Conservation (phyloP, 441 rosid species). For the Euphorbia celastroides region DNA sequence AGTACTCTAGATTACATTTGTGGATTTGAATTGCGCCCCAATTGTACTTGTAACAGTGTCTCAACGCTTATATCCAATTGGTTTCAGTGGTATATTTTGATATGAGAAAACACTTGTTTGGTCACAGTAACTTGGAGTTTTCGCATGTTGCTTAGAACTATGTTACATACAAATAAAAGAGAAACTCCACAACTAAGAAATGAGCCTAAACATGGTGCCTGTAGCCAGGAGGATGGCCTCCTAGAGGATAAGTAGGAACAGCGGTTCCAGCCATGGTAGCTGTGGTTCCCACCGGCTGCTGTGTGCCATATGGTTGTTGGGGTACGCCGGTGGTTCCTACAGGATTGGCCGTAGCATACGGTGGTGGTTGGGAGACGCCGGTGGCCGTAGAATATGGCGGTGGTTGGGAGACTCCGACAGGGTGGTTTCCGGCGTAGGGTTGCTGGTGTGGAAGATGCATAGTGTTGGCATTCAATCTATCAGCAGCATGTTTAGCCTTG, state of each 20-base stretch:
- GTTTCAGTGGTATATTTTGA: too few species aligned
- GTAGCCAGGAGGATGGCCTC: conserved; percentile 28
- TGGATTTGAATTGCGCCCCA: neutral
- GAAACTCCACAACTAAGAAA: neutral
- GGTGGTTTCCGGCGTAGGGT: conserved; percentile 3
- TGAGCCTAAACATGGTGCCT: neutral
- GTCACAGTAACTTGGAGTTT: too few species aligned
- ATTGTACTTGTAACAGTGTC: conserved; percentile 11
- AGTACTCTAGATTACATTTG: conserved; percentile 15
- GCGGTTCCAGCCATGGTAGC: conserved; percentile 21
- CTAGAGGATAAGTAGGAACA: conserved; percentile 22
- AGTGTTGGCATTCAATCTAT: conserved; percentile 26
- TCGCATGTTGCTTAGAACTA: too few species aligned
- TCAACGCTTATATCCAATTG: neutral
- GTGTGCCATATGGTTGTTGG: conserved; percentile 1
- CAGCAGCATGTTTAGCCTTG: conserved; percentile 36
- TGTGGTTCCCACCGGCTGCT: conserved; percentile 12
- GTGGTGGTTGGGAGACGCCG: neutral
- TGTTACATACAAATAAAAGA: neutral
- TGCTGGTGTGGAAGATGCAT: conserved; percentile 17
- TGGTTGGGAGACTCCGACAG: conserved; percentile 16
- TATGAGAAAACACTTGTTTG: too few species aligned
- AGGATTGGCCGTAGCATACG: conserved; percentile 10
- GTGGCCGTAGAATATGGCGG: neutral
- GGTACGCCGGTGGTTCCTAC: conserved; percentile 11